Evolutionary conservation across 805 yeast genomes (phyloP).

Genomic region (Starmerella riodocensis): DNA sequence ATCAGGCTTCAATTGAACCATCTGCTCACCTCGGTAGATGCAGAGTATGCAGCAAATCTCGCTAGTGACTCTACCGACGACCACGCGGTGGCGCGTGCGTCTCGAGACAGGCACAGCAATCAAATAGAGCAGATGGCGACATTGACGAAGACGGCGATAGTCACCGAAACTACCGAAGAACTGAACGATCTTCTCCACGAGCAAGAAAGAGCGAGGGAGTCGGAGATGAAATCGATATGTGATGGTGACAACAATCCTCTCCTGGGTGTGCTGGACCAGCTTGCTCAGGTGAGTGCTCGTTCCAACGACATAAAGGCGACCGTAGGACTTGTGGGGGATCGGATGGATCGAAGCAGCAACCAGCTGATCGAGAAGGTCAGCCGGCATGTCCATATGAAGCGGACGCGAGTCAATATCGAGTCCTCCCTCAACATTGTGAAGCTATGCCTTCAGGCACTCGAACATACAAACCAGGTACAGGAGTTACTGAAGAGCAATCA

Average conservation of each 20-base stretch:
- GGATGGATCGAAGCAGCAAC: conserved; percentile 50
- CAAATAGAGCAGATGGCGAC: conserved; percentile 73
- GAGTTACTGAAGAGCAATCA: conserved; percentile 61
- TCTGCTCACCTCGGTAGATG: conserved; percentile 14
- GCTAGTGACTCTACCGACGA: conserved; percentile 1
- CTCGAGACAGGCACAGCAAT: conserved; percentile 4
- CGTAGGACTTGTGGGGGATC: conserved; percentile 42
- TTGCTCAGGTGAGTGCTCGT: conserved; percentile 45
- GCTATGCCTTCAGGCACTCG: conserved; percentile 67
- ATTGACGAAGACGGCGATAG: conserved; percentile 50
- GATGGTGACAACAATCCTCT: conserved; percentile 43
- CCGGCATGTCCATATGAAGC: conserved; percentile 12
- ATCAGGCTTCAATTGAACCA: conserved; percentile 19
- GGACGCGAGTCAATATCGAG: conserved; percentile 43
- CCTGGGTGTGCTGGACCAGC: conserved; percentile 40
- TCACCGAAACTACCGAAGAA: conserved; percentile 40
- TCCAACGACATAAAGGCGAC: conserved; percentile 46
- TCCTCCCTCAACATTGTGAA: conserved; percentile 59
- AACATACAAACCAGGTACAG: conserved; percentile 73
- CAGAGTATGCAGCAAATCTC: conserved; percentile 7
- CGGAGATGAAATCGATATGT: conserved; percentile 49
- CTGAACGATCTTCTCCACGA: conserved; percentile 43
- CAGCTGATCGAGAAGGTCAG: conserved; percentile 39
- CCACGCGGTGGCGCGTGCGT: neutral
- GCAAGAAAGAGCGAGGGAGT: conserved; percentile 47